Base-by-base conservation (phyloP, 257 asterid genomes). In the Nicotiana paniculata region DNA sequence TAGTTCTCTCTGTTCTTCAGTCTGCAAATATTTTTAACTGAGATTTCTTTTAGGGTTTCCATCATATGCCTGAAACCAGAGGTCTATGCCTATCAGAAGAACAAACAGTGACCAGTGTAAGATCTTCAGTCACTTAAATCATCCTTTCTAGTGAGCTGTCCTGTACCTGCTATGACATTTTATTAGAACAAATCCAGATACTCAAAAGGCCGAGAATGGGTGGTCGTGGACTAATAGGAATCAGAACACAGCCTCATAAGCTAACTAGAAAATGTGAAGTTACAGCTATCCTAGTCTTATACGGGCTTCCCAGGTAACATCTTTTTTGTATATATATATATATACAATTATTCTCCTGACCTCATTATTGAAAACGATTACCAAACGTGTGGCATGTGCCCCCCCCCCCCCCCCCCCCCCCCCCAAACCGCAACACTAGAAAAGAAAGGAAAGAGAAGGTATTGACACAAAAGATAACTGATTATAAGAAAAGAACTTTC, bases 11-110 rank as follows among this genome's bases (percentile, higher is more conserved):
- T 24, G 8, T 33, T 26, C 63, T 76, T 11, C 2, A 2, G 46
- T 59, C 46, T 77, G 4, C 37, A 37, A 39, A 16, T 32, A 8
- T 78, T 9, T n/a, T 17, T 51, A 26, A 9, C 43, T 75, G 55
- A 26, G 16, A 35, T 67, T 65, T 35, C 54, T 54, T 12, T 48
- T 51, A 96, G 99, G 99, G 98, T 43, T 90, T 88, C 80, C 99
- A 91, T 90, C 98, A 96, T 90, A 90, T 91, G 96, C 98, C 99
- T 35, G 98, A 93, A 88, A 96, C 98, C 24, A 91, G 99, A 88
- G 98, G 99, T 18, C 86, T 96, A 74, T 96, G 99, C 91, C 90
- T 96, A 72, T 93, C 99, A 1, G 99, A 96, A 80, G 99, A 96
- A 92, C 98, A 92, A 88, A 93, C 97, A 2, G 97, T 93, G 85